Conservation (phyloP, 192 early-diverging fungal species). For the Funneliformis geosporum region DNA sequence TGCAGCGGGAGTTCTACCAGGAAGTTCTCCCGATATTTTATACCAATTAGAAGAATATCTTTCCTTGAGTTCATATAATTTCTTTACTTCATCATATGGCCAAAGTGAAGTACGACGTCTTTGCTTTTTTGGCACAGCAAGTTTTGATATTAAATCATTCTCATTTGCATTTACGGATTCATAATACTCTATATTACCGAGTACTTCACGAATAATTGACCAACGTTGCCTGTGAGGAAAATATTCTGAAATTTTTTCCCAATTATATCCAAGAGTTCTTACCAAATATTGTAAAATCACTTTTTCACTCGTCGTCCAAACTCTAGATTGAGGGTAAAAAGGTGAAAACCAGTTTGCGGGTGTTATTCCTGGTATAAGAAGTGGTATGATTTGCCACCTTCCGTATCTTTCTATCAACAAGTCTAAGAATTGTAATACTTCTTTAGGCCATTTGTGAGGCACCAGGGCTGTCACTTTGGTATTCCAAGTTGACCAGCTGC, state of each 20-base stretch:
- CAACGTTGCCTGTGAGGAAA: slow-evolving; percentile 5
- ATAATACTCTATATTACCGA: slow-evolving; percentile 1
- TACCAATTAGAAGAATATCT: slow-evolving; percentile 4
- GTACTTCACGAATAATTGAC: neutral
- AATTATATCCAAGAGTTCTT: neutral
- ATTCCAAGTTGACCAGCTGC: neutral
- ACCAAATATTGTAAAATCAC: neutral
- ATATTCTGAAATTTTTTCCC: slow-evolving; percentile 1
- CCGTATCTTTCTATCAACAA: neutral
- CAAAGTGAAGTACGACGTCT: neutral
- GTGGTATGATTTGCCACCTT: slow-evolving; percentile 7
- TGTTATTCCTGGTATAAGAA: neutral
- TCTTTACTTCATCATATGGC: neutral
- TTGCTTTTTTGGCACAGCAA: neutral
- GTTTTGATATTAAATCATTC: neutral
- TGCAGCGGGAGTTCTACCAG: neutral
- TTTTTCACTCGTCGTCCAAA: slow-evolving; percentile 2
- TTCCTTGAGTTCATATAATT: neutral
- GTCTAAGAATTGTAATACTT: neutral
- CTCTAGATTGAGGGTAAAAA: neutral
- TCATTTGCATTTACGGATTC: no score
- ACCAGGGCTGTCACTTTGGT: neutral
- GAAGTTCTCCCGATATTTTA: neutral
- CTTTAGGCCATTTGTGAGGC: slow-evolving; percentile 3
- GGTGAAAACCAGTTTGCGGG: neutral